Percentiles rank a stretch among this genome's conserved stretches.
Conservation (phyloP, 805 yeast genomes). For the Yarrowia sp. region DNA sequence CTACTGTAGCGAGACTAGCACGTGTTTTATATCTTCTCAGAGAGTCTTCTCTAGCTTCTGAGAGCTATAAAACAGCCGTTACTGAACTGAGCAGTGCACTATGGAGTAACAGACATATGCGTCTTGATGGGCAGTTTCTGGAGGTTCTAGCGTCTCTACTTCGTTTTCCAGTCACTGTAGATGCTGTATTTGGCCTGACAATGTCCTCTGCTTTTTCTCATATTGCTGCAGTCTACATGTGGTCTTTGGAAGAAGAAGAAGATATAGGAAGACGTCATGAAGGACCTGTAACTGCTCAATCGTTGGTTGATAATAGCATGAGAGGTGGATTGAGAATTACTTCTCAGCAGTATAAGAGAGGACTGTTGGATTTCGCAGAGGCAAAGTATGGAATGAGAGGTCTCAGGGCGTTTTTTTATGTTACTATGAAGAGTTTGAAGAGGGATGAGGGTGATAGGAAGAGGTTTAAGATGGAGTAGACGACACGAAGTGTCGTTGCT, state of each 20-base stretch:
- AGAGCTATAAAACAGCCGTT: background rate
- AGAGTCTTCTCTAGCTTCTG: background rate
- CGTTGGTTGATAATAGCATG: background rate
- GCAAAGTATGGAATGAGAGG: background rate
- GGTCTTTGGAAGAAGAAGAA: slow-evolving; percentile 3
- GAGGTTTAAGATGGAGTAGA: background rate
- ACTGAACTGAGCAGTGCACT: background rate
- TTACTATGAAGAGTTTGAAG: slow-evolving; percentile 15
- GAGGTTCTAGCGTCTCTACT: background rate
- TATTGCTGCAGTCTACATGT: slow-evolving; percentile 3
- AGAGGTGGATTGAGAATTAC: background rate
- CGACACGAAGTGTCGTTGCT: too few relatives aligned
- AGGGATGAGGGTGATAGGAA: background rate
- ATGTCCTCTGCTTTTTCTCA: slow-evolving; percentile 7
- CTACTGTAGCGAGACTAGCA: background rate
- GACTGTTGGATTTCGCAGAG: background rate
- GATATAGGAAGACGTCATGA: slow-evolving; percentile 9
- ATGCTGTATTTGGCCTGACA: background rate
- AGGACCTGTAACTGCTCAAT: slow-evolving; percentile 3
- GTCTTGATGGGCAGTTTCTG: background rate
- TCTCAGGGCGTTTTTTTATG: background rate
- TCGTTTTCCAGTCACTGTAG: background rate
- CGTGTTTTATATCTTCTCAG: background rate
- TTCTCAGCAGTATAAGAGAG: slow-evolving; percentile 3
- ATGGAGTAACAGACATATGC: background rate